Conservation (phyloP, 768 basidiomycete species). For the Hysterangium stoloniferum region DNA sequence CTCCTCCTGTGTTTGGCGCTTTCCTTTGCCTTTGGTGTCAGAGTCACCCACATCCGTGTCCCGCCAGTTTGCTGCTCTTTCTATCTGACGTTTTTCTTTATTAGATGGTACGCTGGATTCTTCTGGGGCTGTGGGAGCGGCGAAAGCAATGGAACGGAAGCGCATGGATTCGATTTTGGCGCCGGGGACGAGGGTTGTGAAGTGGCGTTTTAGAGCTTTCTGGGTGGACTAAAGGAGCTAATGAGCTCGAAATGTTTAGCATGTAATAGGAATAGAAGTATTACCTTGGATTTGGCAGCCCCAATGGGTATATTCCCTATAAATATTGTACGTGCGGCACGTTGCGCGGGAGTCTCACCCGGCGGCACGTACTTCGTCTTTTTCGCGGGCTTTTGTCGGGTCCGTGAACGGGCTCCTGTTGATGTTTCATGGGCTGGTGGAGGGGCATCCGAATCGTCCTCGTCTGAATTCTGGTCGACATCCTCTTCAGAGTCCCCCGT, state of each 20-base stretch:
- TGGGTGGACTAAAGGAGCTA: slow-evolving; percentile 48
- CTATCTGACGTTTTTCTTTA: slow-evolving; percentile 14
- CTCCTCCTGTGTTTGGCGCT: slow-evolving; percentile 2
- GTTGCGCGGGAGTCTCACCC: slow-evolving; percentile 65
- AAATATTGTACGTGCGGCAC: slow-evolving; percentile 83
- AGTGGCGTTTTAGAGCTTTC: slow-evolving; percentile 71
- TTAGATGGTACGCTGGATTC: slow-evolving; percentile 32
- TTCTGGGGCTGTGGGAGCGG: slow-evolving; percentile 60
- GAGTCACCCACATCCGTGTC: neutral
- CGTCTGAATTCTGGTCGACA: slow-evolving; percentile 18
- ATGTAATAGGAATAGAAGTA: neutral
- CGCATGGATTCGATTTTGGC: slow-evolving; percentile 88
- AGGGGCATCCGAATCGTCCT: slow-evolving; percentile 23
- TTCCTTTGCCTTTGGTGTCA: neutral
- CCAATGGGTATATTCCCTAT: slow-evolving; percentile 81
- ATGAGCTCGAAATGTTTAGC: neutral
- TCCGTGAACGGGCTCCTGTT: slow-evolving; percentile 18
- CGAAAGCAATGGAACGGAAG: slow-evolving; percentile 91
- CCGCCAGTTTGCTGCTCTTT: slow-evolving; percentile 16
- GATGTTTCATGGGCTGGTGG: slow-evolving; percentile 13
- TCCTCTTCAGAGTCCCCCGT: slow-evolving; percentile 9
- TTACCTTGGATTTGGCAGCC: slow-evolving; percentile 68
- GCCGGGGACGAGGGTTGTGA: slow-evolving; percentile 59
- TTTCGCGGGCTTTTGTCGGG: slow-evolving; percentile 18
- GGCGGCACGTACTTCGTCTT: slow-evolving; percentile 47